Evolutionary conservation across 768 basidiomycete genomes (phyloP).

Genomic region (Suillus spraguei): DNA sequence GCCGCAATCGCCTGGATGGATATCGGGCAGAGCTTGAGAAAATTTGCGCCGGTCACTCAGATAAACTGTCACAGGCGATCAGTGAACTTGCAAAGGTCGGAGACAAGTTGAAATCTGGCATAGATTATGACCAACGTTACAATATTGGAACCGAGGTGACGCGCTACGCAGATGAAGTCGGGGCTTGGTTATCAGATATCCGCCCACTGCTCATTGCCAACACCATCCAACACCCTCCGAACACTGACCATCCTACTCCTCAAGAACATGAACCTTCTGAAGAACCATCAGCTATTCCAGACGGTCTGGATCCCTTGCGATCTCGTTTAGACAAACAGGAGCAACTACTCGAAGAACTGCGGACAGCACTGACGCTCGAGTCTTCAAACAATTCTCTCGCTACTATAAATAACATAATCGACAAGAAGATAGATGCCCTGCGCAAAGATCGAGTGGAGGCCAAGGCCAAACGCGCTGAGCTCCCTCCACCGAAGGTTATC

Average conservation of each 20-base stretch:
- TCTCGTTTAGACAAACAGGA: constrained; percentile 26
- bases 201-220: constrained; percentile 27
- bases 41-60: constrained; percentile 22
- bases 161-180: constrained; percentile 29
- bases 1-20: constrained; percentile 30
- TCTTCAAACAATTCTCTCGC: constrained; percentile 20
- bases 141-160: constrained; percentile 22
- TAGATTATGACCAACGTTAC: constrained; percentile 33
- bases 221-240: constrained; percentile 13
- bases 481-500: constrained; percentile 21
- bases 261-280: neutral
- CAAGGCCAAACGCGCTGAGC: constrained; percentile 19
- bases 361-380: constrained; percentile 31
- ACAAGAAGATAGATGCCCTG: constrained; percentile 20
- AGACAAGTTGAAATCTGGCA: constrained; percentile 22
- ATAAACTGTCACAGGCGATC: constrained; percentile 29
- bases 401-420: constrained; percentile 24
- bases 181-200: constrained; percentile 25
- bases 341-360: constrained; percentile 33
- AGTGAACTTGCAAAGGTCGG: constrained; percentile 26
- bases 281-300: neutral
- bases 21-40: constrained; percentile 32
- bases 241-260: constrained; percentile 3
- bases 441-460: constrained; percentile 27
- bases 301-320: constrained; percentile 18